phyloP scores from a whole-genome alignment of 2,329 filamentous ascomycete genomes.

The Colletotrichum camelliae region DNA sequence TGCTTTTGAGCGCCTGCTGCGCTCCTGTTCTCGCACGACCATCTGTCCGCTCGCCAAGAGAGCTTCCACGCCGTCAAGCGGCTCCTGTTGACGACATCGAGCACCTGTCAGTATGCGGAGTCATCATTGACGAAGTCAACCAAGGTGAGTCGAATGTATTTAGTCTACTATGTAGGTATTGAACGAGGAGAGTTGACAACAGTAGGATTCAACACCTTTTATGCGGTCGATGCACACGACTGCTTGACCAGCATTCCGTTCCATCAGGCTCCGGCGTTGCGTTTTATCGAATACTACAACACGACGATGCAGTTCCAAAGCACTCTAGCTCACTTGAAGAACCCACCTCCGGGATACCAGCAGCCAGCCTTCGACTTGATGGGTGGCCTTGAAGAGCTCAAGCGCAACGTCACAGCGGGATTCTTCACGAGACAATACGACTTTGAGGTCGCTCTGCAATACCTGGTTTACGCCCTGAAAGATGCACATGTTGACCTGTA shows the following conservation, averaged over 20 bases:
- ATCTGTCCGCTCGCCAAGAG: background rate
- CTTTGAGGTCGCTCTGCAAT: background rate
- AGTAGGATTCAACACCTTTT: background rate
- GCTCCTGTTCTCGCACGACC: background rate
- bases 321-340: background rate
- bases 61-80: background rate
- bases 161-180: background rate
- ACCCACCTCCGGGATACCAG: background rate
- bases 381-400: background rate
- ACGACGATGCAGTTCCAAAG: constrained; percentile 12
- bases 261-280: background rate
- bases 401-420: background rate
- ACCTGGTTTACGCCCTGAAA: background rate
- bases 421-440: constrained; percentile 1
- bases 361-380: background rate
- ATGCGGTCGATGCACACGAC: background rate
- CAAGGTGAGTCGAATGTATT: background rate
- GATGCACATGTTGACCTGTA: background rate
- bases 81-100: background rate
- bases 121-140: background rate
- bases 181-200: background rate
- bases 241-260: constrained; percentile 4
- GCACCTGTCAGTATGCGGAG: background rate
- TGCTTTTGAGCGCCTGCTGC: background rate
- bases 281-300: constrained; percentile 15